A percentile compares a stretch with the other conserved stretches of the same genome.
phyloP scores from a whole-genome alignment of 129 eudicot genomes.

The Tanacetum coccineum region DNA sequence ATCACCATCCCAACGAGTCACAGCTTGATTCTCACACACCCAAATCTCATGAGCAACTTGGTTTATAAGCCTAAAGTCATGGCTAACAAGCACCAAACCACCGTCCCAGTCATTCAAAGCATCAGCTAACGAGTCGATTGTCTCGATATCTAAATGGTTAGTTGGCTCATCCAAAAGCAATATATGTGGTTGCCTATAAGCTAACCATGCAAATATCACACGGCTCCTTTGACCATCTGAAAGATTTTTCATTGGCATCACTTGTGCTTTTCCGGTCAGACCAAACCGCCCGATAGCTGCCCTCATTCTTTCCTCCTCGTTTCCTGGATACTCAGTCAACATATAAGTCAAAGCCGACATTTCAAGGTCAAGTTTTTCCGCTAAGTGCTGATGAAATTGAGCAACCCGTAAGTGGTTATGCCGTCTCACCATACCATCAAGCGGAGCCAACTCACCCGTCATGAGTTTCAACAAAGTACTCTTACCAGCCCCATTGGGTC shows the following conservation, averaged over 20 bases:
- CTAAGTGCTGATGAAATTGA: conserved; percentile 83
- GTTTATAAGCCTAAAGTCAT: conserved; percentile 90
- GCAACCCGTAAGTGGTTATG: conserved; percentile 87
- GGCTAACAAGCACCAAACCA: conserved; percentile 94
- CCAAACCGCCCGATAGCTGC: conserved; percentile 95
- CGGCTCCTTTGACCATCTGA: conserved; percentile 93
- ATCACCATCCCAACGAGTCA: conserved; percentile 83
- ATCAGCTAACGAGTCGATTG: conserved; percentile 86
- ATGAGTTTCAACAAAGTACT: conserved; percentile 89
- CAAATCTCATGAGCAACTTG: conserved; percentile 97
- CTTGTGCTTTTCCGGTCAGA: conserved; percentile 85
- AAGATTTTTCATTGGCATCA: conserved; percentile 95
- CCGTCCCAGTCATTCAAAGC: conserved; percentile 99
- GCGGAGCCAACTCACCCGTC: conserved; percentile 86
- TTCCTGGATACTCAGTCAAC: conserved; percentile 84
- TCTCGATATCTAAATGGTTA: conserved; percentile 93
- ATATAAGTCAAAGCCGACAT: conserved; percentile 70
- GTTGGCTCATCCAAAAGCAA: conserved; percentile 92
- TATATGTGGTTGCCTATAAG: conserved; percentile 86
- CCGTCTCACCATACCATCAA: conserved; percentile 86
- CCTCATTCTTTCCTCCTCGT: conserved; percentile 91
- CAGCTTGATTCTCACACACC: conserved; percentile 86
- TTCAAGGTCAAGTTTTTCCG: conserved; percentile 82
- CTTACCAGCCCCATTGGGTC: conserved; percentile 99
- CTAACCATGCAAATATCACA: conserved; percentile 94